phyloP scores from a whole-genome alignment of 2,329 filamentous ascomycete genomes.

The Aureobasidium namibiae region DNA sequence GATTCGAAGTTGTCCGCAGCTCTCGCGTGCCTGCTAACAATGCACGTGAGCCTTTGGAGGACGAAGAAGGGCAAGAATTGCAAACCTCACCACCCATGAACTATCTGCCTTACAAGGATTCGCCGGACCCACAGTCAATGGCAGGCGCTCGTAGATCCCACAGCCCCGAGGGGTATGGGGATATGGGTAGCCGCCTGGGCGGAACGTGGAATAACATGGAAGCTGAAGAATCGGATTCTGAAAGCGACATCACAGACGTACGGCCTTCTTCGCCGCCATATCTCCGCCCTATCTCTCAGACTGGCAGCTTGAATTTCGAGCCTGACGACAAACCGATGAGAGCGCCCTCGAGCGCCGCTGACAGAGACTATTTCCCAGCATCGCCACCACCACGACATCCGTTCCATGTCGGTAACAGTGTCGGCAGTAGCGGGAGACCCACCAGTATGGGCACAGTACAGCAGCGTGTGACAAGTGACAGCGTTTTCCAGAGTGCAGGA shows the following conservation, averaged over 20 bases:
- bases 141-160: conserved; percentile 1
- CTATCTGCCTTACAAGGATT: conserved; percentile 26
- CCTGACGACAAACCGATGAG: neutral
- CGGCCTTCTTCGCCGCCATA: conserved; percentile 7
- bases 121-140: conserved; percentile 16
- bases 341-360: neutral
- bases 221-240: conserved; percentile 3
- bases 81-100: conserved; percentile 25
- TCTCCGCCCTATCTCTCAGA: conserved; percentile 14
- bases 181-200: conserved; percentile 13
- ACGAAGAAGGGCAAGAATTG: conserved; percentile 26
- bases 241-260: neutral
- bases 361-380: conserved; percentile 3
- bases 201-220: conserved; percentile 14
- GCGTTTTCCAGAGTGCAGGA: conserved; percentile 11
- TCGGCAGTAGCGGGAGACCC: conserved; percentile 6
- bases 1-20: conserved; percentile 92
- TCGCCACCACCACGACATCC: neutral
- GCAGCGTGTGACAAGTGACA: conserved; percentile 14
- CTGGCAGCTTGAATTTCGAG: conserved; percentile 14
- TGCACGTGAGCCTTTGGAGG: conserved; percentile 54
- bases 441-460: conserved; percentile 15
- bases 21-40: conserved; percentile 69
- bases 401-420: neutral
- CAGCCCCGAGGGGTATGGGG: conserved; percentile 5